Evolutionary conservation across 345 rosid genomes (phyloP), one percentile per base, ranked within the genome.

Genomic region (Ailanthus altissimus): DNA sequence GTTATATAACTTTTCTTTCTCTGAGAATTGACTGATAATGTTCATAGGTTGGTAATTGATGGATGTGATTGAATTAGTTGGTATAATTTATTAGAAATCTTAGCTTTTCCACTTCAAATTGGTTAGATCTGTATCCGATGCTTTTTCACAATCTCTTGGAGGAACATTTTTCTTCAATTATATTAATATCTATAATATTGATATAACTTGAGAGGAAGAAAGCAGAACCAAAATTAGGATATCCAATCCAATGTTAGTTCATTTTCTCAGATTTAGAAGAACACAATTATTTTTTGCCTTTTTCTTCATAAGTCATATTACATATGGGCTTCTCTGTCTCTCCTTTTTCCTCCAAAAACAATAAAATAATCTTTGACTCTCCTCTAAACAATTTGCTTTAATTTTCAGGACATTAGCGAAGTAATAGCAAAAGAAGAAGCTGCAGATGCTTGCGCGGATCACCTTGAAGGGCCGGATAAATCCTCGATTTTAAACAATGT

Each of bases 331-430:
- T 14, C 36, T 25, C 54, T 49, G 26, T 0, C 11, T 15, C 26
- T 68, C 11, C 21, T 68, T 68, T 25, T 47, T 14, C n/a, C 20
- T 67, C 51, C 21, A 10, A 2, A 23, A 45, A 68, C n/a, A 68
- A 26, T 21, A 20, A 68, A 47, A 15, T 26, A 47, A 47, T 49
- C 23, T 43, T 12, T 16, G 42, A 43, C 16, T 58, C 38, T 72
- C 45, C 57, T 47, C 42, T 46, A 28, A 74, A 60, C n/a, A 45
- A 54, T 54, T 54, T 42, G 20, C 18, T 70, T 75, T 53, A 32
- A 53, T 56, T 80, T 73, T 54, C 82, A 87, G 90, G 85, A 67
- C 25, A 45, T 61, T 14, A 42, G 80, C 77, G 78, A 70, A 63
- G 83, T 70, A 21, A 72, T 49, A 36, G 69, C 79, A 10, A 74